phyloP scores from a whole-genome alignment of 345 rosid genomes.

The Euclidium syriacum region DNA sequence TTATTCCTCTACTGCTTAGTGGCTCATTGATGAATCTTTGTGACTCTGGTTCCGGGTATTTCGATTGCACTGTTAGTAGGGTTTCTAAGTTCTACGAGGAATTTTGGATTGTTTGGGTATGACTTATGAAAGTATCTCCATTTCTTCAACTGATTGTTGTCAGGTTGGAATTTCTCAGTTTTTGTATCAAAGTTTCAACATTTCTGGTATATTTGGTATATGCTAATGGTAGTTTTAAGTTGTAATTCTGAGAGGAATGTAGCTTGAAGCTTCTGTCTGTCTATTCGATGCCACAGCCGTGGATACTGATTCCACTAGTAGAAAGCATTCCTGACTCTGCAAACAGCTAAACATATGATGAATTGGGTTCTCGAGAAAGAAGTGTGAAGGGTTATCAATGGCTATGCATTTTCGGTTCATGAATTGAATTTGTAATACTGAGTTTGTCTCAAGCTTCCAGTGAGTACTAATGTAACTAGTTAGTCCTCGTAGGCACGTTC shows the following conservation, averaged over 20 bases:
- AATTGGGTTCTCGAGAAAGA: not conserved
- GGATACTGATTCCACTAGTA: not conserved
- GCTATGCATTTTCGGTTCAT: not conserved
- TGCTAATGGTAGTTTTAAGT: not conserved
- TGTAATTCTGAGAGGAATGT: not conserved
- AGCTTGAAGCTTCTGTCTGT: slow-evolving; percentile 8
- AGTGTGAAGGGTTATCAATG: not conserved
- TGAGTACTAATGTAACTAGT: not conserved
- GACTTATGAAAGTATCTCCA: not conserved
- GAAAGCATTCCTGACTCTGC: not conserved
- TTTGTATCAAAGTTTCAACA: not conserved
- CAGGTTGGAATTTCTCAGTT: not conserved
- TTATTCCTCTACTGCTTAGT: slow-evolving; percentile 23
- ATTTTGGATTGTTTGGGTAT: not conserved
- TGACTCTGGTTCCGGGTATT: not conserved
- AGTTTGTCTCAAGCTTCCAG: not conserved
- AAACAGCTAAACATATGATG: not conserved
- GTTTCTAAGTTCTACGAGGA: slow-evolving; percentile 1
- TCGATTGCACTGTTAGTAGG: slow-evolving; percentile 16
- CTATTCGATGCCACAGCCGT: slow-evolving; percentile 5
- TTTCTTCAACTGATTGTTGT: not conserved
- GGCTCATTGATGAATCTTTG: slow-evolving; percentile 28
- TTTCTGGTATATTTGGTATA: not conserved
- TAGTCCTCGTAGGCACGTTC: not conserved
- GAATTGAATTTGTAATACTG: not conserved